Base-by-base conservation (phyloP, 1,284 basidiomycete genomes). In the Takashimella tepidaria region DNA sequence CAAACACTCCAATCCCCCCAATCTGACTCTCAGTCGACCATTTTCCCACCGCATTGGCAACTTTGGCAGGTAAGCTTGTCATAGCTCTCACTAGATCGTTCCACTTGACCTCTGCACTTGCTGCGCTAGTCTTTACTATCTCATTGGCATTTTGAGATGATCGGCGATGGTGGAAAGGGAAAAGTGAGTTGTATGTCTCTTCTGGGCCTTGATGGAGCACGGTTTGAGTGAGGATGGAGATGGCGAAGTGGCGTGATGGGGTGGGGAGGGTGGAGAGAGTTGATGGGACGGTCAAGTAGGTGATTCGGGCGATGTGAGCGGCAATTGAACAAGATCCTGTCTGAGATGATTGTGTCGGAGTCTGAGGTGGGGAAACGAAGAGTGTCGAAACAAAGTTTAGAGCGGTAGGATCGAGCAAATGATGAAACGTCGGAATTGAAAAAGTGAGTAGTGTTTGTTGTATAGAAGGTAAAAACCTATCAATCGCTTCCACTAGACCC, bases 371-470 rank as follows among this genome's bases (percentile, higher is more conserved):
- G 4, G 65, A 66, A 0, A 58, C 60, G 50, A 73, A 74, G 50
- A 70, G 61, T 2, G 48, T 49, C 6, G 63, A 50, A 0, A 75
- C 56, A 0, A 69, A 13, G 16, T 45, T 49, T 21, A 51, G 60
- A 0, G 62, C 58, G 1, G 47, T 69, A 25, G 80, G 73, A 47
- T 85, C 81, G n/a, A 92, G 75, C 0, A 72, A 60, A 0, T 74
- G 66, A 43, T 83, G 80, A 86, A 90, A 92, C 21, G 82, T 80
- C 0, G 87, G 87, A 3, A 83, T 68, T 40, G 89, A 76, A 55
- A 50, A 43, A 8, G 49, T 53, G 2, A 74, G 23, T 3, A 74
- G 59, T 3, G 52, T 43, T 4, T 46, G 41, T 45, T 74, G 72
- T 0, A 70, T 64, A 4, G 58, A 49, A 1, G 68, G 66, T 0